Evolutionary conservation across 768 basidiomycete species (phyloP).

Genomic region (Pisolithus sp.): DNA sequence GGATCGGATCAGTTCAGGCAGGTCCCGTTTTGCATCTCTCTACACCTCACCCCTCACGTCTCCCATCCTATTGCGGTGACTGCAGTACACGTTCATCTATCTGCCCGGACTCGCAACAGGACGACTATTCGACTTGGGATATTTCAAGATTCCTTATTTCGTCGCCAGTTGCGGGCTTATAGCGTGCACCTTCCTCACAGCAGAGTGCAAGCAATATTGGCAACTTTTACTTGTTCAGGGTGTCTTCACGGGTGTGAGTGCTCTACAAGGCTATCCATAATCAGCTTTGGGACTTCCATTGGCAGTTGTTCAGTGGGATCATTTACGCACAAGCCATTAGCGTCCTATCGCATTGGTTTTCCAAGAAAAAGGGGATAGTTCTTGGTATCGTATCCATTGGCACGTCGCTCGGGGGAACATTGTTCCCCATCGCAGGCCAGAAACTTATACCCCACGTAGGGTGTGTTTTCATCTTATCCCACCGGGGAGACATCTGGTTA

Average conservation of each 20-base stretch:
- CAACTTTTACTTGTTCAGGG: slow-evolving; percentile 76
- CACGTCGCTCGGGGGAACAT: slow-evolving; percentile 60
- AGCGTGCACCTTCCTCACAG: slow-evolving; percentile 54
- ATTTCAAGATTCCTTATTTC: slow-evolving; percentile 47
- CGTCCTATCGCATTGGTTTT: slow-evolving; percentile 70
- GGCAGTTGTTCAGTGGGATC: slow-evolving; percentile 41
- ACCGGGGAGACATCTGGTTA: not conserved
- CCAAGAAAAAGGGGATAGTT: slow-evolving; percentile 46
- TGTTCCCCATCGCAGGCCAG: slow-evolving; percentile 57
- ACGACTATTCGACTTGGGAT: slow-evolving; percentile 68
- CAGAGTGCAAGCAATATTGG: slow-evolving; percentile 71
- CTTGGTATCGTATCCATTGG: slow-evolving; percentile 61
- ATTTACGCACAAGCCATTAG: slow-evolving; percentile 58
- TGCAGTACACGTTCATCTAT: slow-evolving; percentile 45
- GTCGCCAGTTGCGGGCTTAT: slow-evolving; percentile 46
- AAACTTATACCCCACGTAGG: slow-evolving; percentile 50
- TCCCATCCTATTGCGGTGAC: slow-evolving; percentile 31
- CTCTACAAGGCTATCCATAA: not conserved
- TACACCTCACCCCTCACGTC: not conserved
- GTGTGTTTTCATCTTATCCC: slow-evolving; percentile 28
- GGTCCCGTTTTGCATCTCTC: not conserved
- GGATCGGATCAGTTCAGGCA: slow-evolving; percentile 77
- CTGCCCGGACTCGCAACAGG: slow-evolving; percentile 59
- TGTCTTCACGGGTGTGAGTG: slow-evolving; percentile 53
- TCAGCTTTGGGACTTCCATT: not conserved